A percentile compares a stretch with the other conserved stretches of the same genome.
Conservation (phyloP, 192 early-diverging fungal species). For the Paraglomus brasilianum region DNA sequence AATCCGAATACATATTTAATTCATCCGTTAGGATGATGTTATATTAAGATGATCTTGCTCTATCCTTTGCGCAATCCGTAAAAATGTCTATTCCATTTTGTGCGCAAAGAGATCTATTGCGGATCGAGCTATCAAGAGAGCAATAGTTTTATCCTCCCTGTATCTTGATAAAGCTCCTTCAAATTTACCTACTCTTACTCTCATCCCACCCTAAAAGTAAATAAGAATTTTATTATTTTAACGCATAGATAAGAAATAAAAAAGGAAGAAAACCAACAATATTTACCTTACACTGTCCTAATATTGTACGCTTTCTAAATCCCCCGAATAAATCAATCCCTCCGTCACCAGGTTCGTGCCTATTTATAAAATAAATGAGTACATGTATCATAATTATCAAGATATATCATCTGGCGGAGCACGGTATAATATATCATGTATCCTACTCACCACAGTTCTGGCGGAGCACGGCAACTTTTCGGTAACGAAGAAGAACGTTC, state of each 20-base stretch:
- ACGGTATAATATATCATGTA: too few relatives aligned
- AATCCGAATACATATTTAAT: slow-evolving; percentile 7
- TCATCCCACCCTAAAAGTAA: not conserved
- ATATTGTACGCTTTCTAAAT: not conserved
- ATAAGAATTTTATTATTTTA: too few relatives aligned
- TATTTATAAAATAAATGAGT: not conserved
- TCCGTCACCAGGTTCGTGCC: not conserved
- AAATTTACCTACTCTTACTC: not conserved
- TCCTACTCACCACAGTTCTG: too few relatives aligned
- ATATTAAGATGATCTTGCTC: slow-evolving; percentile 3
- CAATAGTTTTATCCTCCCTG: not conserved
- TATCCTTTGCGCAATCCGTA: slow-evolving; percentile 4
- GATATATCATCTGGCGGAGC: not conserved
- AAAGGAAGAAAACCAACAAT: not conserved
- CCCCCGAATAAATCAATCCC: slow-evolving; percentile 1
- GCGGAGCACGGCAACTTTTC: too few relatives aligned
- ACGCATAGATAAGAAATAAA: too few relatives aligned
- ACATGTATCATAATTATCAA: slow-evolving; percentile 3
- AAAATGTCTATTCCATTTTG: not conserved
- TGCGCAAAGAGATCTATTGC: not conserved
- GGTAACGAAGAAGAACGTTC: too few relatives aligned
- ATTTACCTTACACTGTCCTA: slow-evolving; percentile 3
- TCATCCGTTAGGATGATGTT: slow-evolving; percentile 25
- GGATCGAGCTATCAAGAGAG: slow-evolving; percentile 1
- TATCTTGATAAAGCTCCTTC: slow-evolving; percentile 10